A percentile compares a stretch with the other conserved stretches of the same genome.
Conservation (phyloP, 1,284 basidiomycete species). For the Xerocomus amazonicus region DNA sequence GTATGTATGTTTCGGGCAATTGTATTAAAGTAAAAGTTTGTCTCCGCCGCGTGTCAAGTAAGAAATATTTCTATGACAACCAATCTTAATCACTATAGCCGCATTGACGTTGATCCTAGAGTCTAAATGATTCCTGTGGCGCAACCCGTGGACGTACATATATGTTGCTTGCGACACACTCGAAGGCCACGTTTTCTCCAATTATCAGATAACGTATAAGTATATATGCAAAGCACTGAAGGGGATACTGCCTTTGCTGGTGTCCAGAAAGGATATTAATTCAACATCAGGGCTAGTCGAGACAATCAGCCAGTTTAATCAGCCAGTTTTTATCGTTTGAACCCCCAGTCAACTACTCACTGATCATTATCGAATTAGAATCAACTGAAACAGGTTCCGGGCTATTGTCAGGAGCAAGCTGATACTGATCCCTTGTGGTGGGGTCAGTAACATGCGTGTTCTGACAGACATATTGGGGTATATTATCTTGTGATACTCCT, state of each 20-base stretch:
- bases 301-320: constrained; percentile 1
- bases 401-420: constrained; percentile 1
- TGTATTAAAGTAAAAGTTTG: too few relatives aligned
- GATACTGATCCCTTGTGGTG: constrained; percentile 6
- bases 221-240: background rate
- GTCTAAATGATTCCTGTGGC: too few relatives aligned
- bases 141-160: background rate
- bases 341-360: background rate
- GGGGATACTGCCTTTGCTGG: background rate
- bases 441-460: constrained; percentile 4
- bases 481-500: constrained; percentile 4
- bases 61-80: background rate
- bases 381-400: background rate
- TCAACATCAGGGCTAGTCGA: constrained; percentile 1
- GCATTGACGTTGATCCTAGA: background rate
- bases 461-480: constrained; percentile 5
- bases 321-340: background rate
- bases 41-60: too few relatives aligned
- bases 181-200: background rate
- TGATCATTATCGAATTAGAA: constrained; percentile 1
- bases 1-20: too few relatives aligned
- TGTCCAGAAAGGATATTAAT: background rate
- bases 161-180: background rate
- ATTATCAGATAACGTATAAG: background rate
- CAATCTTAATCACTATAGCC: background rate